Base-by-base conservation (phyloP, 148 eudicot species). In the Rheum nobile region DNA sequence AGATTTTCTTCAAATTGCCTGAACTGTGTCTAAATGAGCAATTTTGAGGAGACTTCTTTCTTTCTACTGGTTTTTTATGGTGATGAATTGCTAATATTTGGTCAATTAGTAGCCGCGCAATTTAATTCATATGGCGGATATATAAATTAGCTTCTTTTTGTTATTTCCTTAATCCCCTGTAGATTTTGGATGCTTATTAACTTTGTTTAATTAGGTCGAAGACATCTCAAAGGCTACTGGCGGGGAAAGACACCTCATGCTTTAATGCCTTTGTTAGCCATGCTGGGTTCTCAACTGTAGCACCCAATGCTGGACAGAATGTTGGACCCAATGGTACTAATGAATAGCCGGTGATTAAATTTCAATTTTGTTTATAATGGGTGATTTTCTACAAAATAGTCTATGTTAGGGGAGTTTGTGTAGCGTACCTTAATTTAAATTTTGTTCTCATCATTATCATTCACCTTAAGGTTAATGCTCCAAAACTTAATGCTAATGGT, bases 261-360 rank as follows among this genome's bases (percentile, higher is more conserved):
- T 71, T 48, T 71, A 79, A 72, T 71, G 55, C 74, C 44, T 26
- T 75, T 4, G 76, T 74, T 73, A 75, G 81, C 55, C 67, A 78
- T 67, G 88, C 89, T 59, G 79, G 81, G 72, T 75, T 84, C 63
- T 87, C 91, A 63, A 84, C 97, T 52, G 75, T 74, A 75, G 75
- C 79, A 71, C 86, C 84, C 41, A 80, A 79, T 52, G 57, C 55
- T 72, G 57, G 54, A 13, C 28, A 77, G 13, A 82, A 72, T 75
- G 90, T 93, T 90, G 65, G 52, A 17, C 34, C 80, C 14, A 82
- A 74, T 73, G 90, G 96, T 90, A 81, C 57, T 31, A 24, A 71
- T 38, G 54, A 43, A 43, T 43, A 4, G 22, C 1, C 3, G 29
- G 28, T 22, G 32, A 9, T 6, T 55, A 6, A 55, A 55, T 55